Percentiles rank a stretch among this genome's conserved stretches.
These are phyloP conservation scores for Viola odorata DNA, from an alignment of 345 rosid genomes.

Conservation along the genomic window DNA sequence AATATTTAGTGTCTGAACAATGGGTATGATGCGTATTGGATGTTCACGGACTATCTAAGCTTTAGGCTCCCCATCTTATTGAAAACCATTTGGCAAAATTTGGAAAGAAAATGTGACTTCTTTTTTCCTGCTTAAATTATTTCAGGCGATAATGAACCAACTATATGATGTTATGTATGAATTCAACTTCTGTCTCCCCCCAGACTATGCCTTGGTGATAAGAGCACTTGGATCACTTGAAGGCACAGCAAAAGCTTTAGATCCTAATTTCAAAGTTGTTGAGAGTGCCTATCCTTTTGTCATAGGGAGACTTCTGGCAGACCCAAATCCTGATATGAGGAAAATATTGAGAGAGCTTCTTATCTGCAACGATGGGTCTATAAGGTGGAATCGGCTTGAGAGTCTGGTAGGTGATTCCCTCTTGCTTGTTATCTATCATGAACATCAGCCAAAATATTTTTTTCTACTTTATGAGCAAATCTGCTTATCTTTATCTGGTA, in stretches of 20 bases:
- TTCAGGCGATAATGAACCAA: conserved; percentile 79
- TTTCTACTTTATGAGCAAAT: not conserved
- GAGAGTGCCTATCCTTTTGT: conserved; percentile 93
- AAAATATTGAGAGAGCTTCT: conserved; percentile 80
- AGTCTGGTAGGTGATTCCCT: conserved; percentile 53
- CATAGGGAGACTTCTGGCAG: conserved; percentile 81
- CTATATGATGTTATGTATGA: conserved; percentile 87
- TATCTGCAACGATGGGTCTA: conserved; percentile 73
- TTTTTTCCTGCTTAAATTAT: conserved; percentile 11
- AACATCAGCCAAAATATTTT: not conserved
- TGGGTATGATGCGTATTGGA: not conserved
- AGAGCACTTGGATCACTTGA: conserved; percentile 93
- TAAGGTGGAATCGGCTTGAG: conserved; percentile 93
- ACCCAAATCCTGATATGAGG: conserved; percentile 94
- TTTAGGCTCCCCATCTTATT: not conserved
- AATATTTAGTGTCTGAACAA: not conserved
- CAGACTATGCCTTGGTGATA: conserved; percentile 88
- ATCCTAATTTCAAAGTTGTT: conserved; percentile 82
- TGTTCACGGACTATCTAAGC: not conserved
- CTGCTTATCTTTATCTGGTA: not conserved
- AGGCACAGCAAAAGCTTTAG: conserved; percentile 92
- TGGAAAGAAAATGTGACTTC: too few relatives aligned
- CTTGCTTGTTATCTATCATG: not conserved
- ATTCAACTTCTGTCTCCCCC: conserved; percentile 84
- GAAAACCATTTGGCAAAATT: not conserved